Evolutionary conservation across 495 filamentous ascomycete genomes (phyloP), one percentile per base, ranked within the genome.

Genomic region (Pyrenopolyporus hunteri): DNA sequence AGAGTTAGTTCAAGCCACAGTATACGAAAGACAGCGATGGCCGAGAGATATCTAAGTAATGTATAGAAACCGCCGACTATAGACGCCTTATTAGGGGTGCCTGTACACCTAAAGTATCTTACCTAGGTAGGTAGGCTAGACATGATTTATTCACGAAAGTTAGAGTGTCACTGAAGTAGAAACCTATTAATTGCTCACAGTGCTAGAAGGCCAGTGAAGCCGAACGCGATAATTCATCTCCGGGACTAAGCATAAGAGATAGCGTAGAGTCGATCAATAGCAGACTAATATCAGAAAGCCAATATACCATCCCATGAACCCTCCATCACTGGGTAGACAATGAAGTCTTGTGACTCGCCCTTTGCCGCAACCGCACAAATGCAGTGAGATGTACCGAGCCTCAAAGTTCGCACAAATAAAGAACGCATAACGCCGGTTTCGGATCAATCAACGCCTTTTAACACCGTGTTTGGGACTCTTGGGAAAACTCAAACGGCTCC

Each of bases 401-500:
- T 40, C n/a, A n/a, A n/a, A 26, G 20, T 51, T 35, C 40, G 19
- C 49, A 44, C 14, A 11, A 40, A 60, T 29, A 66, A 66, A 66
- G 63, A 53, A 60, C 44, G 46, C 57, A 2, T 22, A 52, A 66
- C 63, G 56, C 63, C 63, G 37, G n/a, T 48, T 47, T 45, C 57
- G 28, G 26, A 28, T 4, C 29, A 28, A 33, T 25, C 26, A 49
- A 40, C 60, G 26, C 59, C 59, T 1, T 51, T 45, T 28, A n/a
- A 35, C 14, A 31, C 46, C 17, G 20, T 36, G 25, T 22, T 25
- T 11, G n/a, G 8, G 19, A 17, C 35, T n/a, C n/a, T n/a, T n/a
- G n/a, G 1, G 11, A 44, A 46, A 20, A 22, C 4, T 14, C 6
- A 5, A 28, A 9, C 3, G 25, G 7, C 37, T 37, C 13, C 2